Base-by-base conservation (phyloP, 2,329 filamentous ascomycete species). In the Penicillium sp. region DNA sequence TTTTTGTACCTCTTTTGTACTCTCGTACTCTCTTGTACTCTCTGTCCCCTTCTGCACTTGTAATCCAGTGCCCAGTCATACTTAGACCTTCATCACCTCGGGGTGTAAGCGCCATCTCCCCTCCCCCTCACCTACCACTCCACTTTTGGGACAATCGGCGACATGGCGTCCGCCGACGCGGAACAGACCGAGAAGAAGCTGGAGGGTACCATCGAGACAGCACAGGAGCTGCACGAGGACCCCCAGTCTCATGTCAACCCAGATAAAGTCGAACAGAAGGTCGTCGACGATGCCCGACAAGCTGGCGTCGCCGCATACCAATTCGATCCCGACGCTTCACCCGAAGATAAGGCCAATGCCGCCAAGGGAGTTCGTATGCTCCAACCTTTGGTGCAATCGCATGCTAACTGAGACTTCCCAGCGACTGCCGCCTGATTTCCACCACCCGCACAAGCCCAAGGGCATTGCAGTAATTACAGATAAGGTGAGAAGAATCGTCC, bases 301-400 rank as follows among this genome's bases (percentile, higher is more conserved):
- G 90, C 88, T 11, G 94, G 94, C 40, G 84, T 88, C 22, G 78
- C 87, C 29, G 92, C 91, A 59, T 94, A 89, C 71, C 84, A 87
- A 58, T 99, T 97, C 76, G 83, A 99, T 69, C 91, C 94, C 1
- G 77, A 96, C 78, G 92, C 92, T 40, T 87, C 82, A 41, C 82
- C 88, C 1, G 90, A 92, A 71, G 82, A 96, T 73, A 99, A 99
- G 79, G 87, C 83, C 57, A 88, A 88, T 31, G 89, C 92, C 70
- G 87, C 88, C 21, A 80, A 83, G 80, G 83, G 87, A 69, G 91
- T 96, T 81, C 66, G 88, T 81, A 9, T 39, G 40, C 24, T 27
- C 2, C 16, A n/a, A 24, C n/a, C 22, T 24, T 27, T 4, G 9
- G 34, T 24, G 21, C 45, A 22, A 39, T 13, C 38, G 31, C 40